phyloP scores from a whole-genome alignment of 495 filamentous ascomycete genomes.

The Glonium stellatum region DNA sequence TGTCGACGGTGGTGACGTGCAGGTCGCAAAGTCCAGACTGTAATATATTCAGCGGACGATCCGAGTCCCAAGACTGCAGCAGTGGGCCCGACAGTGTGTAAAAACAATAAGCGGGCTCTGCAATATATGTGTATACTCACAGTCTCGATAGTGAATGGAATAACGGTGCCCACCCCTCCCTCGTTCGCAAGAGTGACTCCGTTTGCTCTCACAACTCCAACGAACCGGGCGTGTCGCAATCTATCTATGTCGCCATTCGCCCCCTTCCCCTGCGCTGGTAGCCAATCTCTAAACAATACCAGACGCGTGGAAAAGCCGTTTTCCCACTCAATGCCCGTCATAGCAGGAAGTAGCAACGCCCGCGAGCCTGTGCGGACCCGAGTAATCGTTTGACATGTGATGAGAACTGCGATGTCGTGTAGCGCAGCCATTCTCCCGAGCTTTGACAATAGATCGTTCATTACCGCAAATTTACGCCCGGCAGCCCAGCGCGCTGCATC shows the following conservation, averaged over 20 bases:
- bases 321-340: constrained; percentile 66
- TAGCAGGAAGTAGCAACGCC: constrained; percentile 63
- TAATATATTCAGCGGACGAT: constrained; percentile 18
- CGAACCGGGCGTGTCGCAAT: constrained; percentile 32
- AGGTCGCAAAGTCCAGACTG: constrained; percentile 28
- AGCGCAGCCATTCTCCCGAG: constrained; percentile 61
- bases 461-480: constrained; percentile 55
- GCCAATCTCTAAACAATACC: constrained; percentile 64
- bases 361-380: constrained; percentile 49
- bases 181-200: constrained; percentile 27
- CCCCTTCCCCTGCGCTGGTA: constrained; percentile 23
- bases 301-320: constrained; percentile 57
- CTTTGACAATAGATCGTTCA: constrained; percentile 48
- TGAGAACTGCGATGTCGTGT: constrained; percentile 6
- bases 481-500: constrained; percentile 49
- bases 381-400: constrained; percentile 66
- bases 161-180: constrained; percentile 28
- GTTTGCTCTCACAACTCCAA: constrained; percentile 30
- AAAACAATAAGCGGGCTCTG: neutral
- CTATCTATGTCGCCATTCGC: constrained; percentile 16
- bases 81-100: neutral
- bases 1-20: constrained; percentile 22
- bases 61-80: neutral
- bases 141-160: constrained; percentile 28
- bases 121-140: constrained; percentile 24